phyloP scores from a whole-genome alignment of 768 basidiomycete species.

The Trametes cinnabarina region DNA sequence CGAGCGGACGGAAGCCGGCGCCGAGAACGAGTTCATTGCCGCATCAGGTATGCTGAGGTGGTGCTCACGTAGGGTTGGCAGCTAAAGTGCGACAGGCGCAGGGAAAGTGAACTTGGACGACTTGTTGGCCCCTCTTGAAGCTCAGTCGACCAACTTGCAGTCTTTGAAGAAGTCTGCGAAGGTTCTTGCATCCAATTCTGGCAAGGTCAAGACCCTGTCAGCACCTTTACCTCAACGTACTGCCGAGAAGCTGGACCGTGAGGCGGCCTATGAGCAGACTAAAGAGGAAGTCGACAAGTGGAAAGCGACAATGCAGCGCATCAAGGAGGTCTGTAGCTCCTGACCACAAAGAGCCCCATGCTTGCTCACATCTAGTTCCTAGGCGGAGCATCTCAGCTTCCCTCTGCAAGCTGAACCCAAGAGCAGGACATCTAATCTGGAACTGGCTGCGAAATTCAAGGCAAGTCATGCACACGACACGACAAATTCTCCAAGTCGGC shows the following conservation, averaged over 20 bases:
- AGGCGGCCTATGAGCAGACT: constrained; percentile 93
- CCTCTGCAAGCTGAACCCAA: constrained; percentile 68
- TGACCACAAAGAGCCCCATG: no score
- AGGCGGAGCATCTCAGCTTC: constrained; percentile 88
- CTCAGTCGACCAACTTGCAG: constrained; percentile 55
- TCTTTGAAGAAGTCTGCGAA: constrained; percentile 72
- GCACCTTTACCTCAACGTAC: constrained; percentile 85
- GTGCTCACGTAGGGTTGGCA: background rate
- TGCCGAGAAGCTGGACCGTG: constrained; percentile 87
- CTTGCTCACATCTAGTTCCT: background rate
- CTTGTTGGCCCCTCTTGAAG: constrained; percentile 69
- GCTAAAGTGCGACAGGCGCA: constrained; percentile 36
- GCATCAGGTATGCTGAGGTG: constrained; percentile 40
- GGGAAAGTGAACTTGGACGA: constrained; percentile 66
- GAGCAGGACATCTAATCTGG: constrained; percentile 63
- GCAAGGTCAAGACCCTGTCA: constrained; percentile 61
- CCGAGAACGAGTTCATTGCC: constrained; percentile 78
- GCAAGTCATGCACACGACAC: constrained; percentile 38
- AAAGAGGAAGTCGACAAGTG: constrained; percentile 92
- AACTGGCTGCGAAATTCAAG: constrained; percentile 82
- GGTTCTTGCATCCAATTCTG: constrained; percentile 49
- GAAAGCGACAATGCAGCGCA: constrained; percentile 87
- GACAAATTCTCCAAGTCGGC: no score
- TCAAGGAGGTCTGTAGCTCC: constrained; percentile 65
- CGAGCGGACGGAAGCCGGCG: constrained; percentile 76